Base-by-base conservation (phyloP, 495 filamentous ascomycete species). In the Talaromyces adpressus region DNA sequence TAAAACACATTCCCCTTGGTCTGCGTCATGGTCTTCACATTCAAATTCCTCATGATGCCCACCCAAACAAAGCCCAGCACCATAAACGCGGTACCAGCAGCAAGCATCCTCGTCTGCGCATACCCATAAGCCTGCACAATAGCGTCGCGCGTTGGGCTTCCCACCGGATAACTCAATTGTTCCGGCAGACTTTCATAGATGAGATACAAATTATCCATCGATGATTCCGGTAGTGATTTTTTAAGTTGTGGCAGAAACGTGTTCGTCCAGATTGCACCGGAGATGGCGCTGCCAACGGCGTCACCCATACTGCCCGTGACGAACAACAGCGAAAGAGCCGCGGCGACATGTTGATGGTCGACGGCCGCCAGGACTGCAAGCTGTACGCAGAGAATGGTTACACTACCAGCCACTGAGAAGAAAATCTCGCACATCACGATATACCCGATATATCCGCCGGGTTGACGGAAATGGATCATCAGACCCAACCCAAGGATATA, bases 221-320 rank as follows among this genome's bases (percentile, higher is more conserved):
- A 69, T 16, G 62, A 71, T 45, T 67, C 67, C 0, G 89, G 89
- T 3, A 92, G 79, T 59, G 83, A 77, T 56, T 74, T 63, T 22
- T 64, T 62, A 14, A 92, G 76, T 11, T 77, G 75, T 2, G 63
- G 54, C 41, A 83, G 81, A 71, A 89, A 85, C 53, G 80, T 75
- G 67, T 77, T 76, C 14, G 80, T 85, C 84, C 87, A 36, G 2
- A 12, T 36, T 2, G 32, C 32, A 36, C 32, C 32, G 90, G 67
- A 92, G 11, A 91, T 73, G 7, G 84, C 79, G 9, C 70, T 65
- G n/a, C 89, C 89, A 62, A 89, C 82, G 22, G 82, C 84, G 51
- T 85, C 82, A 29, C 89, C 89, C 22, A 91, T 75, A 62, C 70
- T 79, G 53, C 80, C 72, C 66, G 88, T 87, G 68, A 90, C 79